Percentiles rank a stretch among this genome's conserved stretches.
These are phyloP conservation scores for Emergomyces orientalis DNA, from an alignment of 2,329 filamentous ascomycete species.

Conservation along the genomic window DNA sequence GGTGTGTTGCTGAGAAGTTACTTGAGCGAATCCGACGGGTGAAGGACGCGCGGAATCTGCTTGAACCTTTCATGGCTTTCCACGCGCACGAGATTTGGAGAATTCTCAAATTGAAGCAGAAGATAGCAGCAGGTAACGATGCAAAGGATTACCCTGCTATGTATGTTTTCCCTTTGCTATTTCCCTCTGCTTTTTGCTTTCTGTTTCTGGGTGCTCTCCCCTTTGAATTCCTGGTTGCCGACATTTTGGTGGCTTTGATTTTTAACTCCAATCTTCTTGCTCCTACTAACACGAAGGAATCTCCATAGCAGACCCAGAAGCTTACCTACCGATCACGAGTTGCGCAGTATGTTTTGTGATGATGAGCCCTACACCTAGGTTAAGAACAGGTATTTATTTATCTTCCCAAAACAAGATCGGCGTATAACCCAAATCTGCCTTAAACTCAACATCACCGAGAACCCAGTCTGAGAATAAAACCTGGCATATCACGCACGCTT, in stretches of 20 bases:
- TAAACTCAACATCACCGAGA: neutral
- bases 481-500: neutral
- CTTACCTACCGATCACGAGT: conserved; percentile 9
- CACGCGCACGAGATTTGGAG: conserved; percentile 20
- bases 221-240: neutral
- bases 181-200: neutral
- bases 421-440: neutral
- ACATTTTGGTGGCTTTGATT: neutral
- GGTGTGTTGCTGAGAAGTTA: conserved; percentile 11
- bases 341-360: conserved; percentile 11
- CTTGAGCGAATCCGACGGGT: conserved; percentile 13
- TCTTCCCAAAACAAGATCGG: neutral
- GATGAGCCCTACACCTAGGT: neutral
- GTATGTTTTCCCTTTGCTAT: conserved; percentile 9
- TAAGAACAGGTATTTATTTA: neutral
- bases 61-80: conserved; percentile 17
- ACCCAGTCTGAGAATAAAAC: neutral
- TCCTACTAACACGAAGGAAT: neutral
- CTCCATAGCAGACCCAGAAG: conserved; percentile 5
- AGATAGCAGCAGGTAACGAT: neutral
- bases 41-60: conserved; percentile 13
- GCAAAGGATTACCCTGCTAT: conserved; percentile 3
- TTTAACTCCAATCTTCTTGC: neutral
- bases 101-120: conserved; percentile 15
- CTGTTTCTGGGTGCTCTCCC: neutral